Base-by-base conservation (phyloP, 2,329 filamentous ascomycete species). In the Xylariales sp. region DNA sequence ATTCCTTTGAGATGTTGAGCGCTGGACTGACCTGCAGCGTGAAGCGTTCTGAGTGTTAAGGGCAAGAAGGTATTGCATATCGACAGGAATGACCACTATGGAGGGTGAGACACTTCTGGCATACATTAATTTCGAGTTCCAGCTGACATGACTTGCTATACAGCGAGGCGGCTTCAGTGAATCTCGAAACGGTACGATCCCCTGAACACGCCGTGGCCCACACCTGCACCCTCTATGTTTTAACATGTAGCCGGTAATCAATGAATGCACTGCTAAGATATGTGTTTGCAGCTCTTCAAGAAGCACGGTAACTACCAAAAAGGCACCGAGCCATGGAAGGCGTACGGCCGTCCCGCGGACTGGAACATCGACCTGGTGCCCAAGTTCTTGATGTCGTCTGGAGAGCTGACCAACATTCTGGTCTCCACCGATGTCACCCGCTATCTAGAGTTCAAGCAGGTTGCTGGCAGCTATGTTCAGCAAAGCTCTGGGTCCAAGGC, bases 361-460 rank as follows among this genome's bases (percentile, higher is more conserved):
- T 98, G 93, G 93, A 97, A 96, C 76, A 94, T 98, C 68, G 94
- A 98, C 64, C 79, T 98, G 47, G 90, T 98, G 36, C 91, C 93
- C 54, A 98, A 98, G 78, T 84, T 98, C 59, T 80, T 98, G 66
- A 97, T 98, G 90, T 89, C 91, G 46, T 95, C 94, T 50, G 93
- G 93, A 66, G 91, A 98, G 72, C 76, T 98, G 62, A 97, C 91
- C 64, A 97, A 97, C 71, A 96, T 98, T 60, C 82, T 98, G 61
- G 89, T 96, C 50, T 95, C 90, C 38, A 97, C 91, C 68, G 89
- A 96, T 55, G 86, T 89, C 52, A 89, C 86, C 57, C 76, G 84
- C 68, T 90, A 90, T 67, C 83, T 94, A 59, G 87, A 94, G 66
- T 94, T 95, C 75, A 89, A 86, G 72, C 88, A 93, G 69, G 90